Evolutionary conservation across 1,284 basidiomycete species (phyloP), one percentile per base, ranked within the genome.

Genomic region (Sphagnurus paluster): DNA sequence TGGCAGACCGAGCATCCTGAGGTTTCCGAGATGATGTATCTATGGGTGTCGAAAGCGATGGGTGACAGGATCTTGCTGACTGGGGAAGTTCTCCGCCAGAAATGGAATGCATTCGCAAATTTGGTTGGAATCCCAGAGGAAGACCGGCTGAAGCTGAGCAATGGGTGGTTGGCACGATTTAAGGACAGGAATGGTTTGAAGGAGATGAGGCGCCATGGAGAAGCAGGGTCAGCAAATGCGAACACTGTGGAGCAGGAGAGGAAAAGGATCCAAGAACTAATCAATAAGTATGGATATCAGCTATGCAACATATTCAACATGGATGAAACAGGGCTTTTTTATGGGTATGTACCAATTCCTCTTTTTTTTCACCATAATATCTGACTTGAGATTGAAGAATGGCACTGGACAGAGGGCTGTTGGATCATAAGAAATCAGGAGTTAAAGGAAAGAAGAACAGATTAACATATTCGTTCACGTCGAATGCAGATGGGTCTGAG

Each of bases 241-340:
- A n/a, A 49, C 2, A 51, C 37, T 24, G 54, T 65, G 5, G 52
- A 58, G n/a, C 5, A 24, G 1, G 61, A 65, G 40, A 41, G 50
- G 9, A 35, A 52, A 33, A 43, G 49, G 2, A 37, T 66, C 1
- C 40, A 52, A 23, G 47, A 59, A 16, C 35, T 63, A 0, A 54
- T 67, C 33, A 17, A 29, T 19, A 43, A 55, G 34, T 24, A 48
- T 48, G 53, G 53, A 6, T 63, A 65, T 43, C n/a, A 42, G 5
- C 44, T 56, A 29, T 37, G 52, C n/a, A 59, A 70, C 34, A 65
- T 66, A 23, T 67, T 63, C 39, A 70, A 69, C 42, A 59, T 65
- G 57, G 67, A 71, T 56, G 63, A 70, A 46, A 67, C 66, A 4
- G 64, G 63, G 1, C 42, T 68, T 3, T 66, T 66, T 46, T 68